A percentile compares a stretch with the other conserved stretches of the same genome.
phyloP scores from a whole-genome alignment of 2,329 filamentous ascomycete genomes.

The Fusarium bactridioides region DNA sequence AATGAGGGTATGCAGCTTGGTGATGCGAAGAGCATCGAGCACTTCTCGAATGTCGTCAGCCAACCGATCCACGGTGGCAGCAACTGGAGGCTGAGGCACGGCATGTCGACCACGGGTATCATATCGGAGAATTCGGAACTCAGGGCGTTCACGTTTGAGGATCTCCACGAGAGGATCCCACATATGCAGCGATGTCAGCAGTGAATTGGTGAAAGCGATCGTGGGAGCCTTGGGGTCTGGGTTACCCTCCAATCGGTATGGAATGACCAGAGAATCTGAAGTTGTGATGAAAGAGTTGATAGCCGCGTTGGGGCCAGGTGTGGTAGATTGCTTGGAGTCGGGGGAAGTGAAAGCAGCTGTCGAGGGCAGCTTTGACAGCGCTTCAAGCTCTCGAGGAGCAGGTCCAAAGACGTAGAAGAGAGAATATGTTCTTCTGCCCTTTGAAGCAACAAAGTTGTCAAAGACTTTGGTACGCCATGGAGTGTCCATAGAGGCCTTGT shows the following conservation, averaged over 20 bases:
- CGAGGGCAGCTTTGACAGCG: conserved; percentile 60
- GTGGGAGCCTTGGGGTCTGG: conserved; percentile 71
- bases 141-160: conserved; percentile 66
- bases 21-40: conserved; percentile 73
- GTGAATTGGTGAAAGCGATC: conserved; percentile 80
- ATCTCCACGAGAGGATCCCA: conserved; percentile 77
- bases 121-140: conserved; percentile 79
- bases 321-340: conserved; percentile 64
- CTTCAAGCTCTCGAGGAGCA: conserved; percentile 71
- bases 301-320: conserved; percentile 58
- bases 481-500: conserved; percentile 69
- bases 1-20: conserved; percentile 70
- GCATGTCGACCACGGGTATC: conserved; percentile 74
- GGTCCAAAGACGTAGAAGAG: conserved; percentile 84
- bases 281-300: conserved; percentile 75
- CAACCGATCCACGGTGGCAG: conserved; percentile 70
- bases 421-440: conserved; percentile 68
- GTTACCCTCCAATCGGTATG: conserved; percentile 80
- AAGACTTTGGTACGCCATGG: conserved; percentile 68
- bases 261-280: conserved; percentile 71
- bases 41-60: conserved; percentile 72
- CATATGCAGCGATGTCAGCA: conserved; percentile 80
- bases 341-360: conserved; percentile 60
- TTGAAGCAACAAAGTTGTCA: conserved; percentile 63
- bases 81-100: conserved; percentile 55